Base-by-base conservation (phyloP, 257 asterid species). In the Primulina eburnea region DNA sequence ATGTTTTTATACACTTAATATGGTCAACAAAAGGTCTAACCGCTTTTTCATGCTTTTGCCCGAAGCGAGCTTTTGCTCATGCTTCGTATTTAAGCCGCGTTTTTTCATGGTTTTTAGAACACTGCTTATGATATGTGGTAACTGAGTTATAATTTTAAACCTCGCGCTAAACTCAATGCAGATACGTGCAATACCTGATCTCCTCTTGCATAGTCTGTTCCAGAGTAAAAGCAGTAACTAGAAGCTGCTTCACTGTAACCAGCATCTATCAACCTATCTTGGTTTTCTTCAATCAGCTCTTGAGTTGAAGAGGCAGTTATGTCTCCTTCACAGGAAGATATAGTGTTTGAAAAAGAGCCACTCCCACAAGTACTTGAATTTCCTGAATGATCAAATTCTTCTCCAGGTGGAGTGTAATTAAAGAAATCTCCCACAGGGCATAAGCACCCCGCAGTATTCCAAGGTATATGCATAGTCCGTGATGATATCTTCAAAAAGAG, bases 391-490 rank as follows among this genome's bases (percentile, higher is more conserved):
- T 33, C 59, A 1, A 71, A 57, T 38, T 83, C 89, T 76, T 86
- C 95, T 73, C 78, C 86, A 28, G 96, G 99, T 18, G 97, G 96
- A 4, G 85, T 83, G 40, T 93, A 93, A 72, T 93, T 93, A 78
- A 90, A 89, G 83, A 89, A 90, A 82, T 93, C 97, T 70, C 97
- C 99, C 52, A 90, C 88, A 33, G 99, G 99, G 75, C 92, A 89
- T 69, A 93, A 83, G 75, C 97, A 89, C 17, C 99, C 99, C 1
- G 96, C 96, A 29, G 79, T 67, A 80, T 93, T 95, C 96, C 95
- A 87, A 26, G 94, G 85, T 76, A 90, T 76, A 67, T 93, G 96
- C 97, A 93, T 93, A 50, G 96, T 87, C 65, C 99, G 96, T 0
- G 99, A 90, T 58, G 96, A 93, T 73, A 93, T 82, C 99, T 93